Conservation (phyloP, 257 asterid genomes). For the Solanum appendiculatum region DNA sequence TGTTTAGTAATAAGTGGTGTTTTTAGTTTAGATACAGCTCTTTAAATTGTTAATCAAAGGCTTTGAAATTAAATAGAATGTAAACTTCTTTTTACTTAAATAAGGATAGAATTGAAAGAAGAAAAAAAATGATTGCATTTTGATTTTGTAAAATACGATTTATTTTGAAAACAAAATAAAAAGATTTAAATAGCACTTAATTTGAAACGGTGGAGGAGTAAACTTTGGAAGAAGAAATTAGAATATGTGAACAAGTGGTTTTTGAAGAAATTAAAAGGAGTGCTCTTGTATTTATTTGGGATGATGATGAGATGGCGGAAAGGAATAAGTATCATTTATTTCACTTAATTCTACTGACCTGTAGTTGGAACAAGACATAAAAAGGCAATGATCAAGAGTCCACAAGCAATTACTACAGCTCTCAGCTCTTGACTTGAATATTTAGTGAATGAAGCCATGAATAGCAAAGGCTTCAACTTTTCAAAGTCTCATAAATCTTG, state of each 20-base stretch:
- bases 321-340: background rate
- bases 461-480: background rate
- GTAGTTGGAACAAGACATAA: background rate
- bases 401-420: background rate
- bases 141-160: too few species aligned
- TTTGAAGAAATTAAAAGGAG: too few species aligned
- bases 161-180: background rate
- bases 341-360: background rate
- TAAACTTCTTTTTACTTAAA: too few species aligned
- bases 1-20: too few species aligned
- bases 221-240: too few species aligned
- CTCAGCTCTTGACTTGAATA: background rate
- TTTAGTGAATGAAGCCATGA: background rate
- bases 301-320: background rate
- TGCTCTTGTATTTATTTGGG: background rate
- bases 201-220: background rate
- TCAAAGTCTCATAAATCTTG: background rate
- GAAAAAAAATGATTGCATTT: too few species aligned
- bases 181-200: too few species aligned
- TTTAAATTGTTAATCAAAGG: too few species aligned
- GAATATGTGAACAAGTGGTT: too few species aligned
- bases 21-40: too few species aligned
- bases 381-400: background rate
- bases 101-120: too few species aligned
- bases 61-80: too few species aligned